Conservation (phyloP, 2,329 filamentous ascomycete genomes). For the Ceratocystis variospora region DNA sequence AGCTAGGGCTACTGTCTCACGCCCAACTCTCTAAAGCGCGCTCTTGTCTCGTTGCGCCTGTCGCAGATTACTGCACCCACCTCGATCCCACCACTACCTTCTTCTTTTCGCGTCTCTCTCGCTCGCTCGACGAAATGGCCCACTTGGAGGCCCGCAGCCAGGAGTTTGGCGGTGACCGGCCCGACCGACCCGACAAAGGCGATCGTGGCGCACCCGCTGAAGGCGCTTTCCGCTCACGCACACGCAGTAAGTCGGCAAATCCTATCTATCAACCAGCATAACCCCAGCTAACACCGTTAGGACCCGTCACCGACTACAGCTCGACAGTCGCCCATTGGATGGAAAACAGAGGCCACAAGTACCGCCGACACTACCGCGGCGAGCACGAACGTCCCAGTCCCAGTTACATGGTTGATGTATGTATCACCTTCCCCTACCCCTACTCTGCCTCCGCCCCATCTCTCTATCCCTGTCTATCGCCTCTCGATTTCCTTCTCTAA, state of each 20-base stretch:
- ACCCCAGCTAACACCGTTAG: slow-evolving; percentile 31
- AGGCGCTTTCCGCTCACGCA: slow-evolving; percentile 34
- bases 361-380: slow-evolving; percentile 54
- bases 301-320: slow-evolving; percentile 85
- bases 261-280: slow-evolving; percentile 1
- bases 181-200: background rate
- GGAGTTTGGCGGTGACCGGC: slow-evolving; percentile 30
- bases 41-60: no score
- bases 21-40: no score
- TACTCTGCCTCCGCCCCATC: background rate
- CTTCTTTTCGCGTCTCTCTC: slow-evolving; percentile 4
- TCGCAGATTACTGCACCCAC: background rate
- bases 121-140: slow-evolving; percentile 30
- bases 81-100: background rate
- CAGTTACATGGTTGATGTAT: slow-evolving; percentile 80
- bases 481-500: background rate
- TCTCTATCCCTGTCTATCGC: background rate
- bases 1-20: no score
- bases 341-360: slow-evolving; percentile 56
- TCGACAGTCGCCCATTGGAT: slow-evolving; percentile 86
- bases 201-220: slow-evolving; percentile 19
- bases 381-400: slow-evolving; percentile 73
- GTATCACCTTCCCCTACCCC: slow-evolving; percentile 24
- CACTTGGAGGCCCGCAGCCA: slow-evolving; percentile 37
- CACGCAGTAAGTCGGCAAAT: slow-evolving; percentile 33